Base-by-base conservation (phyloP, 352 stramenopile species). In the Pythium vanterpoolii region DNA sequence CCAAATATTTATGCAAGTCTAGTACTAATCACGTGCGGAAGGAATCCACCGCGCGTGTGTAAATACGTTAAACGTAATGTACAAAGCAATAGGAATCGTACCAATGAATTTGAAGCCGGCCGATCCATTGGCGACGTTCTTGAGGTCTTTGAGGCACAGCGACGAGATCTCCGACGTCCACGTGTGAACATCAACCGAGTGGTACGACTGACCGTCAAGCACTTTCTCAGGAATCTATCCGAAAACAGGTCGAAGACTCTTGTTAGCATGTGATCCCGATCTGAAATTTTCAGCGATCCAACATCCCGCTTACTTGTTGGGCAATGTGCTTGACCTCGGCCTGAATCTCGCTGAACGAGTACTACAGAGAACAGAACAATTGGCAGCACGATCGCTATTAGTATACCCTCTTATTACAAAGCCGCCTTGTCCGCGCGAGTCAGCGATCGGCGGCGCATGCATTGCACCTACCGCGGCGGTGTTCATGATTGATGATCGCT, bases 101-200 rank as follows among this genome's bases (percentile, higher is more conserved):
- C 84, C 84, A 21, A 96, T 90, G 65, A 92, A 94, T 62, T 96
- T 96, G 77, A 96, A 96, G 46, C 86, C 86, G 13, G 85, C 86
- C 2, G 83, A 89, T 54, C 86, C 83, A 50, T 90, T 89, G 28
- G 84, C 84, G 42, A 96, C 82, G 50, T 71, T 66, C 64, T 94
- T 93, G 62, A 96, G 83, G 54, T 83, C 73, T 62, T 96, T 93
- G 19, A 96, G 66, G 51, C 83, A 94, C 54, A 79, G 71, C 28
- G 76, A 73, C 56, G 86, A 89, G 59, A 94, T 91, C 47, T 90
- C 79, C 3, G 68, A 68, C 28, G 83, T 87, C 86, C 86, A 96
- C 46, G 75, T 65, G 51, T 93, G 82, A 42, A 93, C 86, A 49
- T 96, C 86, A 9, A 83, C 66, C 21, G 84, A 78, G 46, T 96